Evolutionary conservation across 345 rosid genomes (phyloP).

Genomic region (Gossypium sturtianum): DNA sequence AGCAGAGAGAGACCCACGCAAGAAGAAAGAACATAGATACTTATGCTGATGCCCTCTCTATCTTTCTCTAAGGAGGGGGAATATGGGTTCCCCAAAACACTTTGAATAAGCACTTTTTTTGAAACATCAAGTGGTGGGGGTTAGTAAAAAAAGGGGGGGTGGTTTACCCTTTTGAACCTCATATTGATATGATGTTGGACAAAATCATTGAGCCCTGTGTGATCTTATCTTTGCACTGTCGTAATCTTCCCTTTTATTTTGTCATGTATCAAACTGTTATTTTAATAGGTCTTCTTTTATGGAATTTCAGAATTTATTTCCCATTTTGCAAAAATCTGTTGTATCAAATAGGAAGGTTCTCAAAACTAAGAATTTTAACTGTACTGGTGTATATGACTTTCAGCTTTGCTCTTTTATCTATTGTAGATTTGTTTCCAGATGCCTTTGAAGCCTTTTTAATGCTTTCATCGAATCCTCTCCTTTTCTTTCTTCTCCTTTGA

Average conservation of each 20-base stretch:
- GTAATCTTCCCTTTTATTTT: conserved; percentile 1
- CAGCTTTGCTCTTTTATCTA: neutral
- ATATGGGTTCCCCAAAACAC: conserved; percentile 11
- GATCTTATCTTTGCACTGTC: conserved; percentile 15
- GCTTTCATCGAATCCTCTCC: neutral
- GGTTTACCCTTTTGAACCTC: conserved; percentile 18
- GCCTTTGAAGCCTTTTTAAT: neutral
- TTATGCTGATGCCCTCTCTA: neutral
- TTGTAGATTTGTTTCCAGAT: neutral
- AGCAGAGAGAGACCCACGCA: neutral
- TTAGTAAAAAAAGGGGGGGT: neutral
- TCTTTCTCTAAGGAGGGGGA: neutral
- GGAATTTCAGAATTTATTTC: neutral
- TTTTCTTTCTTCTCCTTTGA: conserved; percentile 9
- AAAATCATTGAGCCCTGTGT: conserved; percentile 35
- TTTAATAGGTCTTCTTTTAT: neutral
- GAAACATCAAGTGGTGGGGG: conserved; percentile 21
- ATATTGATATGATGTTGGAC: conserved; percentile 20
- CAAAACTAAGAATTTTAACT: neutral
- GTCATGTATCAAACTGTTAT: neutral
- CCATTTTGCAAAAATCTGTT: conserved; percentile 8
- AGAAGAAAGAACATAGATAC: neutral
- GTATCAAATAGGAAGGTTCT: neutral
- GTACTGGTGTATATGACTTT: neutral
- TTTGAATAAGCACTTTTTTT: conserved; percentile 27